Evolutionary conservation across 2,329 filamentous ascomycete species (phyloP).

Genomic region (Penicillium sp.): DNA sequence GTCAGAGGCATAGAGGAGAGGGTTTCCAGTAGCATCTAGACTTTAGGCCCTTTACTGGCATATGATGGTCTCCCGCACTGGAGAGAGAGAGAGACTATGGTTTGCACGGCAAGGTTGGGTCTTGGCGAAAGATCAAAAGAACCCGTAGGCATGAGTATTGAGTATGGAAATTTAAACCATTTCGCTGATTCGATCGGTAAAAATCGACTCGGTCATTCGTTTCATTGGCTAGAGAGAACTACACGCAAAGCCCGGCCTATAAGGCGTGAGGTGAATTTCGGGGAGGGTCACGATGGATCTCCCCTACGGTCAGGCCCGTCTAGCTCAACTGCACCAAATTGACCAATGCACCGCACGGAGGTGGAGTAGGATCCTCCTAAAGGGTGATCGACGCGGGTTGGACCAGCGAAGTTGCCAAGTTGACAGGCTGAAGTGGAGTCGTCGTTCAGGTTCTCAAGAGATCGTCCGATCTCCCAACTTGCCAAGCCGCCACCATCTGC

Average conservation of each 20-base stretch:
- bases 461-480: neutral
- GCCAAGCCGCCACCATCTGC: constrained; percentile 1
- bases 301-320: constrained; percentile 2
- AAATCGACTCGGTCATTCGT: neutral
- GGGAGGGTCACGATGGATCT: neutral
- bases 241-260: neutral
- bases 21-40: neutral
- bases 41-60: neutral
- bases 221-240: neutral
- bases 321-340: constrained; percentile 8
- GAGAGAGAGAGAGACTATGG: neutral
- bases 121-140: neutral
- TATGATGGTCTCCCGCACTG: neutral
- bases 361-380: constrained; percentile 10
- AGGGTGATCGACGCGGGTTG: constrained; percentile 14
- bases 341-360: neutral
- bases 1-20: neutral
- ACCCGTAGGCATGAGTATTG: neutral
- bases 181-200: neutral
- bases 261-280: neutral
- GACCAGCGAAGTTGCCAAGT: neutral
- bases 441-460: neutral
- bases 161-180: neutral
- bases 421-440: neutral
- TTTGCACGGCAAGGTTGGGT: neutral